phyloP scores from a whole-genome alignment of 1,284 basidiomycete species.

The Pseudozyma pruni region DNA sequence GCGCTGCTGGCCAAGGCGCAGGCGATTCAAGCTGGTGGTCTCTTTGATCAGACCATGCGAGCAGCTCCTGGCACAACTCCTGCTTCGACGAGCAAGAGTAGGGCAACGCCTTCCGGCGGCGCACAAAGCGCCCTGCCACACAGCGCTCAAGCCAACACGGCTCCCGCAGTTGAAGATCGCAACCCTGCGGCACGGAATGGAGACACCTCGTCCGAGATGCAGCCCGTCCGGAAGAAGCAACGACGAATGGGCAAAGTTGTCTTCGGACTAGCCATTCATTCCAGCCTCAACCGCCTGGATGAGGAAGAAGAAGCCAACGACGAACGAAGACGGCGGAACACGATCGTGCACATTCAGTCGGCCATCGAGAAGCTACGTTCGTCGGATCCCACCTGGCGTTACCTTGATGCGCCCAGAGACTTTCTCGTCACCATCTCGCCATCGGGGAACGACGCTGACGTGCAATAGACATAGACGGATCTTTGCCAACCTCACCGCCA shows the following conservation, averaged over 20 bases:
- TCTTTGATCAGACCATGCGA: slow-evolving; percentile 43
- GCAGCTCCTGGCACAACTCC: slow-evolving; percentile 3
- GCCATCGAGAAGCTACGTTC: slow-evolving; percentile 30
- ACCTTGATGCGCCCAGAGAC: slow-evolving; percentile 32
- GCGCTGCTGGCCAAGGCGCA: slow-evolving; percentile 49
- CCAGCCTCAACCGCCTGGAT: slow-evolving; percentile 26
- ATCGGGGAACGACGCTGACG: background rate
- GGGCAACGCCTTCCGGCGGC: background rate
- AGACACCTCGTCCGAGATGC: slow-evolving; percentile 1
- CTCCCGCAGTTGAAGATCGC: background rate
- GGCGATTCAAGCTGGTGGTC: slow-evolving; percentile 39
- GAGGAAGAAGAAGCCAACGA: slow-evolving; percentile 27
- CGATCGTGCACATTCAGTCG: slow-evolving; percentile 21
- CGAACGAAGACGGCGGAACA: slow-evolving; percentile 18
- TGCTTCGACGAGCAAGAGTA: background rate
- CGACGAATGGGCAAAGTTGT: slow-evolving; percentile 37
- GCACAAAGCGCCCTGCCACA: background rate
- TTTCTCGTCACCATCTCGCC: slow-evolving; percentile 36
- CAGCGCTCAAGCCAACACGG: background rate
- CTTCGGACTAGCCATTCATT: slow-evolving; percentile 30
- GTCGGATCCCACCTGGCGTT: slow-evolving; percentile 28
- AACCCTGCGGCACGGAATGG: background rate
- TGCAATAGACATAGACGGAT: background rate
- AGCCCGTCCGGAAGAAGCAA: slow-evolving; percentile 15
- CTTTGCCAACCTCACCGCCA: background rate